Percentiles rank a stretch among this genome's conserved stretches.
Conservation (phyloP, 192 early-diverging fungal genomes). For the Coemansia sp. region DNA sequence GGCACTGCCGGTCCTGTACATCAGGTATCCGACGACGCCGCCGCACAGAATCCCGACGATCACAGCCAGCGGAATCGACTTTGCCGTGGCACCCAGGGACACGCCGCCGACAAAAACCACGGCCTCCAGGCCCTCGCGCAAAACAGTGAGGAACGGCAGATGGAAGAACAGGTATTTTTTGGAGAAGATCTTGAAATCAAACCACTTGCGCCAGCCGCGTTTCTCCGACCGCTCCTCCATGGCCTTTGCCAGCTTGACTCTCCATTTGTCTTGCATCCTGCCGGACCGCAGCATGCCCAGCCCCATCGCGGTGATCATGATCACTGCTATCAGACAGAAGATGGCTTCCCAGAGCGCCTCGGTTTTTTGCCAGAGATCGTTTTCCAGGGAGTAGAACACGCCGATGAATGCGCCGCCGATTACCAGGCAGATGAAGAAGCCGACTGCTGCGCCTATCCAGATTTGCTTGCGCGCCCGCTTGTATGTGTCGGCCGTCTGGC, state of each 20-base stretch:
- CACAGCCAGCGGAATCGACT: conserved; percentile 77
- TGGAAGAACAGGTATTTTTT: conserved; percentile 71
- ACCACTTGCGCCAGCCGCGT: conserved; percentile 28
- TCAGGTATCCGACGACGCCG: conserved; percentile 63
- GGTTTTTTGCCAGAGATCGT: conserved; percentile 58
- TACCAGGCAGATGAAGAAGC: conserved; percentile 64
- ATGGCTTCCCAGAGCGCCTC: conserved; percentile 84
- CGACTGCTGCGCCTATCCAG: conserved; percentile 70
- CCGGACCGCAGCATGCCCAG: conserved; percentile 76
- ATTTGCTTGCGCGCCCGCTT: conserved; percentile 63
- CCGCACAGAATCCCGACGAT: conserved; percentile 71
- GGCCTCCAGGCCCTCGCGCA: conserved; percentile 87
- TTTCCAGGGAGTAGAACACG: conserved; percentile 63
- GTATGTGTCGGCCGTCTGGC: conserved; percentile 40
- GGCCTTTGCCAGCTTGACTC: conserved; percentile 55
- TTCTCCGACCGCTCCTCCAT: conserved; percentile 46
- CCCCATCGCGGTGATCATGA: conserved; percentile 79
- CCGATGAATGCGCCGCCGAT: conserved; percentile 77
- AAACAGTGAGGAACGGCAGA: conserved; percentile 80
- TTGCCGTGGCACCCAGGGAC: conserved; percentile 59
- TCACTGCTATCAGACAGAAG: conserved; percentile 70
- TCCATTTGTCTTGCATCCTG: conserved; percentile 77
- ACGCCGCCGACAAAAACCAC: conserved; percentile 88
- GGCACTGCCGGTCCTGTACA: conserved; percentile 69
- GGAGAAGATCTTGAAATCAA: conserved; percentile 43